Evolutionary conservation across 2,329 filamentous ascomycete genomes (phyloP).

Genomic region (Nothopassalora personata): DNA sequence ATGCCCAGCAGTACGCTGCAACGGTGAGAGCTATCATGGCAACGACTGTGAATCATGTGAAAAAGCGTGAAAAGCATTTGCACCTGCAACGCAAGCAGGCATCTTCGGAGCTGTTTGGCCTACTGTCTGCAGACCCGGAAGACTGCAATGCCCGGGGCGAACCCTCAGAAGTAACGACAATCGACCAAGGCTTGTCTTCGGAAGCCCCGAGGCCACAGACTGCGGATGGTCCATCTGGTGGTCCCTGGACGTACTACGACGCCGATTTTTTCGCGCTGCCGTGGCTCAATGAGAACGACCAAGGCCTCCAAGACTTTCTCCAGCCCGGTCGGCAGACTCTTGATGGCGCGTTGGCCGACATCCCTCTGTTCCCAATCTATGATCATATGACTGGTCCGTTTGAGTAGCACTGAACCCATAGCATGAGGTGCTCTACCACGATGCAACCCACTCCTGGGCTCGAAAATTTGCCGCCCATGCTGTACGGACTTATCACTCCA

Average conservation of each 20-base stretch:
- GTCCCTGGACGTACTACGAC: conserved; percentile 23
- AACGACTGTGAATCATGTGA: conserved; percentile 18
- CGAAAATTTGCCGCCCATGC: no score
- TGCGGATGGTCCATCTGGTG: not conserved
- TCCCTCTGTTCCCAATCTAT: conserved; percentile 26
- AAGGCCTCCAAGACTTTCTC: conserved; percentile 26
- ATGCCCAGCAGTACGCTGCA: conserved; percentile 28
- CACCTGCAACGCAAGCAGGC: conserved; percentile 22
- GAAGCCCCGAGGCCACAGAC: not conserved
- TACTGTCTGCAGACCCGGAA: conserved; percentile 8
- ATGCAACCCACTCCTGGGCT: no score
- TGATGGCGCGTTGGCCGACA: conserved; percentile 21
- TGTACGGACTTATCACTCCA: no score
- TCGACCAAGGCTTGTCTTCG: not conserved
- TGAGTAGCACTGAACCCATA: not conserved
- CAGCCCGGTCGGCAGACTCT: conserved; percentile 23
- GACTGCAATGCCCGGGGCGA: not conserved
- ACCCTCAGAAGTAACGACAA: not conserved
- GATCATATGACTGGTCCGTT: conserved; percentile 17
- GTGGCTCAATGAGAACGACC: conserved; percentile 25
- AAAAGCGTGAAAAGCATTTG: conserved; percentile 20
- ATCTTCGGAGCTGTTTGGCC: conserved; percentile 28
- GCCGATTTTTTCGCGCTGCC: conserved; percentile 26
- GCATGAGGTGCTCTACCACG: not conserved
- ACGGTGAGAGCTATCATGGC: conserved; percentile 25